A percentile compares a stretch with the other conserved stretches of the same genome.
Conservation (phyloP, 78 protist species). For the Blattamonas nauphoetae region DNA sequence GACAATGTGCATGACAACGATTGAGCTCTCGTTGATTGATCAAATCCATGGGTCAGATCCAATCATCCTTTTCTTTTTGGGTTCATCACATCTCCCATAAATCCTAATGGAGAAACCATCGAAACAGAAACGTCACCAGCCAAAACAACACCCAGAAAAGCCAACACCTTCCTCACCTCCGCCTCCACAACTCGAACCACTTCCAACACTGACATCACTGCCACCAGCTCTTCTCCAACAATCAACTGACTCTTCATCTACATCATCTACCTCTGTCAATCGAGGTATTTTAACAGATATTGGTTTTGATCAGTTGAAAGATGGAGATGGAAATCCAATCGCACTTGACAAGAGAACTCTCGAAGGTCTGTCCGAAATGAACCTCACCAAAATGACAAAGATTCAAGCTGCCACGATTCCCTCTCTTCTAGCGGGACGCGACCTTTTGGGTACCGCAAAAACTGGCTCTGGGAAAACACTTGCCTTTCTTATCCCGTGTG, state of each 20-base stretch:
- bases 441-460: constrained; percentile 82
- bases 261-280: neutral
- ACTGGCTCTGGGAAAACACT: constrained; percentile 95
- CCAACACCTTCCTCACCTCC: too few relatives aligned
- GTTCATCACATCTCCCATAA: too few relatives aligned
- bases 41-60: too few relatives aligned
- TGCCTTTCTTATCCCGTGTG: constrained; percentile 87
- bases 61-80: too few relatives aligned
- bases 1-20: too few relatives aligned
- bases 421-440: constrained; percentile 72
- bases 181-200: neutral
- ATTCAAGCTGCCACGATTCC: constrained; percentile 77
- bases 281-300: neutral
- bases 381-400: constrained; percentile 70
- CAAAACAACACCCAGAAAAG: too few relatives aligned
- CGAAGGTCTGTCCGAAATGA: neutral
- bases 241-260: neutral
- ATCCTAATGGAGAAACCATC: too few relatives aligned
- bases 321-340: neutral
- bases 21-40: too few relatives aligned
- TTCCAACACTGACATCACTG: neutral
- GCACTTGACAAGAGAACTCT: neutral
- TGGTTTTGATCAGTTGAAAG: neutral
- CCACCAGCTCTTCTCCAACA: neutral
- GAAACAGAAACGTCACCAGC: too few relatives aligned